Evolutionary conservation across 768 basidiomycete genomes (phyloP).

Genomic region (Daedalea quercina): DNA sequence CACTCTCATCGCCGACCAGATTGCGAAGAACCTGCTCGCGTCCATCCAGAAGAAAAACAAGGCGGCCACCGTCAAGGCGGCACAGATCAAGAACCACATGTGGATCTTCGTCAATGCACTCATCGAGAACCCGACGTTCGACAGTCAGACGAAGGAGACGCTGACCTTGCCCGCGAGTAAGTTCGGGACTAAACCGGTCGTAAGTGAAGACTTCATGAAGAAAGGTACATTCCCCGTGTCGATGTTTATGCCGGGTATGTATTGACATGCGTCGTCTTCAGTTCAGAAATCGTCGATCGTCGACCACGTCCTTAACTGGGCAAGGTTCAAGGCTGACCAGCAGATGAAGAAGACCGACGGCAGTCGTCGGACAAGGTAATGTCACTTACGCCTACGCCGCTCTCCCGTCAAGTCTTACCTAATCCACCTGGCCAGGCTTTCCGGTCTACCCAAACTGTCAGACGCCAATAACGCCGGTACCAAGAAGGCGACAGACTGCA

Average conservation of each 20-base stretch:
- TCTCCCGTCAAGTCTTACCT: background rate
- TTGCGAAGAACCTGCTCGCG: constrained; percentile 77
- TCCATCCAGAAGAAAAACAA: constrained; percentile 97
- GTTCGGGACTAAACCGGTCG: constrained; percentile 80
- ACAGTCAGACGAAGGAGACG: constrained; percentile 98
- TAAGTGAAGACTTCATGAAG: constrained; percentile 94
- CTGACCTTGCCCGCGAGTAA: constrained; percentile 82
- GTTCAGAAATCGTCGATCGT: constrained; percentile 87
- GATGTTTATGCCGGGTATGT: no score
- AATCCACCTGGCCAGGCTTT: constrained; percentile 45
- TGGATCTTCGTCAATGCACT: constrained; percentile 96
- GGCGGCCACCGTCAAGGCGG: constrained; percentile 86
- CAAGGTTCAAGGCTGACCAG: constrained; percentile 94
- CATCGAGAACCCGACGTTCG: constrained; percentile 97
- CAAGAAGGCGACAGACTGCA: constrained; percentile 71
- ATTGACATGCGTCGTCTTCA: constrained; percentile 22
- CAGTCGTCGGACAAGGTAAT: constrained; percentile 61
- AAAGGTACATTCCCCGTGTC: no score
- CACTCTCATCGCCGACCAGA: constrained; percentile 73
- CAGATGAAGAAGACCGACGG: constrained; percentile 96
- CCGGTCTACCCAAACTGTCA: constrained; percentile 87
- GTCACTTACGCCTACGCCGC: constrained; percentile 17
- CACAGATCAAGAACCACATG: constrained; percentile 96
- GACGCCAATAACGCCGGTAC: constrained; percentile 98
- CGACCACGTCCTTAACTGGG: constrained; percentile 91